Base-by-base conservation (phyloP, 129 eudicot species). In the Gnaphalium uliginosum region DNA sequence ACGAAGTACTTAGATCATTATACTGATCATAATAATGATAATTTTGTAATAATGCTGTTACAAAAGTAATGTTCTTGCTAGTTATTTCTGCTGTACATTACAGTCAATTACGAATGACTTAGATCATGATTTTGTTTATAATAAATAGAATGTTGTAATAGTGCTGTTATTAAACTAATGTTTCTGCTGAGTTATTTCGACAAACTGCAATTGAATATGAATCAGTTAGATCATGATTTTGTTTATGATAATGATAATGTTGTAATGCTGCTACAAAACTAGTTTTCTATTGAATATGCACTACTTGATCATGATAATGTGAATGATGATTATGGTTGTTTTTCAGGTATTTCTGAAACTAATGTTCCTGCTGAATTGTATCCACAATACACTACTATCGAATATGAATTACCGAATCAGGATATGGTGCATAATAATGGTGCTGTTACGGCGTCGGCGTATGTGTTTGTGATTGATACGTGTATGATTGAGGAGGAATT, bases 401-500 rank as follows among this genome's bases (percentile, higher is more conserved):
- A 88, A 14, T 90, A 83, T 50, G 58, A 82, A 9, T 10, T 70
- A 23, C 46, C 65, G 23, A 35, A 23, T 17, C 72, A 32, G 23
- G 72, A 61, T 61, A 64, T 26, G 41, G 65, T 25, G 26, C 71
- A 37, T 17, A 41, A 69, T 46, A 50, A 33, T 64, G 69, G 0
- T 18, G 27, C 24, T 39, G 10, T 75, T 86, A 17, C 86, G n/a
- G 53, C 89, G 0, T 89, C 96, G 7, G 91, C 89, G 2, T 94
- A 81, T 51, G 73, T 94, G 39, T 94, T 94, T 68, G 89, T 94
- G 25, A 72, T 94, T 19, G 98, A 94, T 39, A 90, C 96, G 1
- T 94, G 96, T 56, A 75, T 94, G 97, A 84, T 94, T 64, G 96
- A 94, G 83, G 98, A 94, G 87, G 98, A 94, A 41, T 63, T 94